Percentiles rank a stretch among this genome's conserved stretches.
Evolutionary conservation across 1,284 basidiomycete genomes (phyloP).

Genomic region (Xerocomus minutiporus): DNA sequence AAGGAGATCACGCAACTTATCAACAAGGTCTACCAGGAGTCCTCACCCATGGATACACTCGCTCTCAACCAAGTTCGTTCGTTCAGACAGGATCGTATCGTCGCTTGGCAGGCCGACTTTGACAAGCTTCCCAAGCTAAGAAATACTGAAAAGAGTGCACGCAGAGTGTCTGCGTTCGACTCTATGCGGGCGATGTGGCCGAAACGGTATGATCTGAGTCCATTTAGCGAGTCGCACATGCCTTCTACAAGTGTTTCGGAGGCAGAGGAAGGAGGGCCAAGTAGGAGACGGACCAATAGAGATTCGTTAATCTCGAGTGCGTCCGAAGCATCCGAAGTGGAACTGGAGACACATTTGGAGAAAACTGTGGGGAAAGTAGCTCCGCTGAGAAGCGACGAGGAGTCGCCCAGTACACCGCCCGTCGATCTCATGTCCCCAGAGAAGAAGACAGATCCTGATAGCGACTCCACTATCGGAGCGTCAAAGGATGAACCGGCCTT

Average conservation of each 20-base stretch:
- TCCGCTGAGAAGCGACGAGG: constrained; percentile 21
- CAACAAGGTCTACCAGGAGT: constrained; percentile 77
- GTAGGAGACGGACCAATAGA: constrained; percentile 44
- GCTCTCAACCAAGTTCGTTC: constrained; percentile 86
- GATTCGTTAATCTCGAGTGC: constrained; percentile 58
- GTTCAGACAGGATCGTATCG: constrained; percentile 88
- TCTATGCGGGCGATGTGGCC: constrained; percentile 71
- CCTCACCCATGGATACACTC: constrained; percentile 79
- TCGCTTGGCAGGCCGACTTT: constrained; percentile 93
- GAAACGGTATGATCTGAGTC: constrained; percentile 47
- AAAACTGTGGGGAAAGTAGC: constrained; percentile 24
- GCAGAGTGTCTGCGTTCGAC: constrained; percentile 58
- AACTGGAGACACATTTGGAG: constrained; percentile 31
- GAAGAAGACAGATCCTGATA: constrained; percentile 59
- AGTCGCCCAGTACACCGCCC: constrained; percentile 7
- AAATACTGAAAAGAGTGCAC: constrained; percentile 43
- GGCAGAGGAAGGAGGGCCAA: constrained; percentile 58
- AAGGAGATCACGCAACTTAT: constrained; percentile 74
- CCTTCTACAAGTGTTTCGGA: constrained; percentile 72
- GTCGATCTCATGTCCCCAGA: constrained; percentile 7
- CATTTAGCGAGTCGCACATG: constrained; percentile 51
- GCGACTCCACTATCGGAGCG: constrained; percentile 89
- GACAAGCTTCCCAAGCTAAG: constrained; percentile 68
- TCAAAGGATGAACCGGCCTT: constrained; percentile 39
- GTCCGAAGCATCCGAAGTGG: constrained; percentile 55